These are phyloP conservation scores for Xylaria nigripes DNA, from an alignment of 495 filamentous ascomycete species.

Conservation along the genomic window DNA sequence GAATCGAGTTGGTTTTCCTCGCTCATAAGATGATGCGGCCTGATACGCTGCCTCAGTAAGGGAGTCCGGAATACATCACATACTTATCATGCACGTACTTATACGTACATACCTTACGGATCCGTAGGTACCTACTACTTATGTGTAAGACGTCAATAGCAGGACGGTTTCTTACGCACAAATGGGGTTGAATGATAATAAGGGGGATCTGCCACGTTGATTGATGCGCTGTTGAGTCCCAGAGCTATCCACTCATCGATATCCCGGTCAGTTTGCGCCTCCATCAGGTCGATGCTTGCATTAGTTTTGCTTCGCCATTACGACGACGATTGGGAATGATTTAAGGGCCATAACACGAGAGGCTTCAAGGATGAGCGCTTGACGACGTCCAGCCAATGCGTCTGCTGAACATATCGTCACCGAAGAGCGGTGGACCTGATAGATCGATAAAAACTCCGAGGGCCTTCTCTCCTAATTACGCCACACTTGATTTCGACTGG, in stretches of 20 bases:
- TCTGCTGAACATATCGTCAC: background rate
- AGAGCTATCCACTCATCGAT: background rate
- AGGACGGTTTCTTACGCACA: too few relatives aligned
- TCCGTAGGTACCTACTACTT: too few relatives aligned
- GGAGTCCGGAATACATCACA: too few relatives aligned
- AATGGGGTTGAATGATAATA: slow-evolving; percentile 1
- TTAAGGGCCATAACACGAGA: background rate
- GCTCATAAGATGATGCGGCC: background rate
- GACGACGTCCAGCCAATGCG: slow-evolving; percentile 1
- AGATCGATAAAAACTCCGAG: background rate
- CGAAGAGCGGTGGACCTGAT: background rate
- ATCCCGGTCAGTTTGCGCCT: background rate
- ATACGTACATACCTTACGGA: too few relatives aligned
- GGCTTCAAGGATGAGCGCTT: background rate
- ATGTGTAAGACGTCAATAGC: too few relatives aligned
- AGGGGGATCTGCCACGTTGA: slow-evolving; percentile 9
- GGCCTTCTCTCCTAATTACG: background rate
- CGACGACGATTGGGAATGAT: background rate
- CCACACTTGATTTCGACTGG: slow-evolving; percentile 5
- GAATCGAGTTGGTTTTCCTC: background rate
- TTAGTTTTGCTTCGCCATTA: background rate
- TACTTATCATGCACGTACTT: too few relatives aligned
- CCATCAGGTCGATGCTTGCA: background rate
- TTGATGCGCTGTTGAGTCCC: background rate
- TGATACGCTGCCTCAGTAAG: too few relatives aligned